Evolutionary conservation across 768 basidiomycete species (phyloP).

Genomic region (Serendipita sp.): DNA sequence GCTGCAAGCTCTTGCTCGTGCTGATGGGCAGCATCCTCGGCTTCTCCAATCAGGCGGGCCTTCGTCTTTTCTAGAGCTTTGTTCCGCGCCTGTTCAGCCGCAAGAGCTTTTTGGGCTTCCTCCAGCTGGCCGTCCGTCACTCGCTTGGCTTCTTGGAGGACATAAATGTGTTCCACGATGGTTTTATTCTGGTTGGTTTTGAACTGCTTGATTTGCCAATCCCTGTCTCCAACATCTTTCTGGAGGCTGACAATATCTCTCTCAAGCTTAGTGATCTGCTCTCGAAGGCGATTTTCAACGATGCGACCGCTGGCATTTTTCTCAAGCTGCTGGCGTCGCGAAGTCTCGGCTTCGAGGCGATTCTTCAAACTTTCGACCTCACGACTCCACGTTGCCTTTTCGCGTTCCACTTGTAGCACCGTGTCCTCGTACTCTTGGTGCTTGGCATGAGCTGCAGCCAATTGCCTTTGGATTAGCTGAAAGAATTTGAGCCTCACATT

Average conservation of each 20-base stretch:
- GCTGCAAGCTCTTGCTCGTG: constrained; percentile 54
- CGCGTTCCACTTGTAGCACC: constrained; percentile 67
- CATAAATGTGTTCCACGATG: constrained; percentile 96
- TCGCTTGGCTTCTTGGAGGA: constrained; percentile 87
- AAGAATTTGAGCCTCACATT: neutral
- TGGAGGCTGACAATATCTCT: constrained; percentile 66
- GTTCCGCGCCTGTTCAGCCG: constrained; percentile 58
- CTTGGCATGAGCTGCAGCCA: constrained; percentile 54
- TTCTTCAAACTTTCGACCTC: constrained; percentile 56
- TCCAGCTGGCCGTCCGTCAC: constrained; percentile 83
- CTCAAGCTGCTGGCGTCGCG: constrained; percentile 64
- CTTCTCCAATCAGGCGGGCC: constrained; percentile 53
- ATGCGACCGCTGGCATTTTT: constrained; percentile 45
- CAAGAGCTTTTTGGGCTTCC: constrained; percentile 64
- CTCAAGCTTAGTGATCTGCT: constrained; percentile 55
- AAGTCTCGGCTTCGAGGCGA: constrained; percentile 57
- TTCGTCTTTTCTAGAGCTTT: constrained; percentile 79
- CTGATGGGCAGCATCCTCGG: constrained; percentile 66
- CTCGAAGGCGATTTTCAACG: constrained; percentile 52
- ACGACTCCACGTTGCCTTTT: constrained; percentile 55
- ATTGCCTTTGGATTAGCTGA: constrained; percentile 63
- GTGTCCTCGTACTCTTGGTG: constrained; percentile 81
- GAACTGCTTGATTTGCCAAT: constrained; percentile 76
- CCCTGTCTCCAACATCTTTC: constrained; percentile 63
- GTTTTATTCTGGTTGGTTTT: constrained; percentile 87